Percentiles rank a stretch among this genome's conserved stretches.
These are phyloP conservation scores for Xylariaceae sp. DNA, from an alignment of 2,329 filamentous ascomycete species.

Conservation along the genomic window DNA sequence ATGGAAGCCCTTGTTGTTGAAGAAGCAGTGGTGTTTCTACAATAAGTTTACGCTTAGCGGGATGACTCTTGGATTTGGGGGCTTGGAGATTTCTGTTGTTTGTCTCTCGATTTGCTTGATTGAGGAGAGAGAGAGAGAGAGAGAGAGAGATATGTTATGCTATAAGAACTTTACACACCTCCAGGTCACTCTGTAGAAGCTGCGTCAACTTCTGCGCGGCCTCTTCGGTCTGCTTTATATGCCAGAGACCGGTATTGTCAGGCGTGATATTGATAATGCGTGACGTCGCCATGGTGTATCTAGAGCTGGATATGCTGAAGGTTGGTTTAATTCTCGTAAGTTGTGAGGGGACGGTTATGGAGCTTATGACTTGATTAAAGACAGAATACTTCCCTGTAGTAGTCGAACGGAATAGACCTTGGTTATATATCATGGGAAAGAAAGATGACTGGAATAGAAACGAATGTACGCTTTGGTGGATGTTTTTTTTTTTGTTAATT, in stretches of 20 bases:
- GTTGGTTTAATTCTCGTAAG: constrained; percentile 3
- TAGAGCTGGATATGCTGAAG: constrained; percentile 4
- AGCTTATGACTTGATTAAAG: background rate
- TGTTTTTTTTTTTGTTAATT: no score
- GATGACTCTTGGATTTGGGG: background rate
- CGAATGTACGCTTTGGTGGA: no score
- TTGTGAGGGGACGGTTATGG: background rate
- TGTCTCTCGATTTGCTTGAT: no score
- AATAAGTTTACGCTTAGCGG: background rate
- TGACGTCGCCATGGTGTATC: constrained; percentile 40
- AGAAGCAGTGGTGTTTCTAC: constrained; percentile 68
- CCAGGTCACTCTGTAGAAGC: constrained; percentile 70
- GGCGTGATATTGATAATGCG: constrained; percentile 44
- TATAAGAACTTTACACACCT: constrained; percentile 33
- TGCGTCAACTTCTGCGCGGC: constrained; percentile 58
- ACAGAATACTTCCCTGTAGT: background rate
- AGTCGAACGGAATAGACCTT: background rate
- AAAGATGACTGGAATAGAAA: no score
- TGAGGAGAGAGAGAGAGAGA: background rate
- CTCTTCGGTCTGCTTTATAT: constrained; percentile 45
- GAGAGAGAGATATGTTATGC: background rate
- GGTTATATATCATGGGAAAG: no score
- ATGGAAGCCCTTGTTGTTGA: constrained; percentile 70
- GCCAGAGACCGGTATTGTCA: constrained; percentile 46
- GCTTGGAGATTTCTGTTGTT: background rate